Evolutionary conservation across 1,139 yeast species (phyloP).

Genomic region (Candida frijolesensis): DNA sequence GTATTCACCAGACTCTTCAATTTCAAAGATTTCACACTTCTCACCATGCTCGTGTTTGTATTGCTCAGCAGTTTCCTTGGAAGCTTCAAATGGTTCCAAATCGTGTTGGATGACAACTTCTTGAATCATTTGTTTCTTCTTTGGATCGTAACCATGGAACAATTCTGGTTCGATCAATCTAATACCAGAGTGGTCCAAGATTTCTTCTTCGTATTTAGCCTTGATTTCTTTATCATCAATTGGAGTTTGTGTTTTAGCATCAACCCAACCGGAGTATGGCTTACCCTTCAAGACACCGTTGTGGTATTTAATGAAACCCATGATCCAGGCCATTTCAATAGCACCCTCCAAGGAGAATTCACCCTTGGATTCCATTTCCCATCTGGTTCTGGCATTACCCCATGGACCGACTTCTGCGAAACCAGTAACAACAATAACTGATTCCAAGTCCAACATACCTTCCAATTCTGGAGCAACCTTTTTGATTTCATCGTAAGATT

Average conservation of each 20-base stretch:
- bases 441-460: conserved; percentile 90
- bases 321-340: conserved; percentile 99
- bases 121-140: conserved; percentile 88
- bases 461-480: conserved; percentile 72
- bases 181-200: conserved; percentile 92
- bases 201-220: conserved; percentile 83
- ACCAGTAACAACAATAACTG: conserved; percentile 93
- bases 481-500: conserved; percentile 75
- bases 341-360: conserved; percentile 98
- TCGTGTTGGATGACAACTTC: conserved; percentile 96
- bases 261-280: conserved; percentile 95
- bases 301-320: conserved; percentile 95
- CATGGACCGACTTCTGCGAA: conserved; percentile 98
- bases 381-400: conserved; percentile 98
- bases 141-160: conserved; percentile 91
- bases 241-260: conserved; percentile 87
- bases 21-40: conserved; percentile 87
- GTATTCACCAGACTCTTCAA: conserved; percentile 88
- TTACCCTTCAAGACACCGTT: conserved; percentile 90
- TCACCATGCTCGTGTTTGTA: conserved; percentile 94
- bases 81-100: conserved; percentile 91
- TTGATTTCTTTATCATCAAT: conserved; percentile 94
- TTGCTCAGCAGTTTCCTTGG: conserved; percentile 93
- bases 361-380: conserved; percentile 98
- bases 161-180: conserved; percentile 95